phyloP scores from a whole-genome alignment of 1,284 basidiomycete species.

The Gastroboletus turbinatus region DNA sequence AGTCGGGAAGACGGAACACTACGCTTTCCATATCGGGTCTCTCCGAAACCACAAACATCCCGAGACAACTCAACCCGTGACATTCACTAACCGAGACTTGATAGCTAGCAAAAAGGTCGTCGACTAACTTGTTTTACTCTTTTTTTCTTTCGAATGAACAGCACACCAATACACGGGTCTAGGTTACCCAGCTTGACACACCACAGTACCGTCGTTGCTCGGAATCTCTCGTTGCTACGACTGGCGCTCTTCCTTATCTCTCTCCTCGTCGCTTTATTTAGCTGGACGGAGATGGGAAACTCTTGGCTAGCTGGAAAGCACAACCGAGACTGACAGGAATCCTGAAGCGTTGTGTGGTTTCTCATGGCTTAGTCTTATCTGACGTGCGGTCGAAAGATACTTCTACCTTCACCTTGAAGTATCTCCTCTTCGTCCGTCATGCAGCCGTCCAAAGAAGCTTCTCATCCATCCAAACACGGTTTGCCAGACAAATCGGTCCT shows the following conservation, averaged over 20 bases:
- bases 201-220: background rate
- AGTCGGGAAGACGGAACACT: conserved; percentile 12
- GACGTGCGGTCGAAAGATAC: background rate
- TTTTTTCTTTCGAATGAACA: too few species aligned
- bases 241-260: background rate
- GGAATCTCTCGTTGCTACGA: too few species aligned
- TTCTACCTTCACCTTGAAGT: background rate
- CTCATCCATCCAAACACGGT: background rate
- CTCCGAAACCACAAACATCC: background rate
- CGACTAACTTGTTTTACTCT: background rate
- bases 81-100: background rate
- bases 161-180: too few species aligned
- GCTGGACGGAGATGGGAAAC: background rate
- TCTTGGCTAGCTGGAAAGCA: background rate
- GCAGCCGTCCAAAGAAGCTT: background rate
- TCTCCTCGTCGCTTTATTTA: conserved; percentile 5
- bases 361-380: conserved; percentile 9
- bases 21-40: conserved; percentile 27
- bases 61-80: background rate
- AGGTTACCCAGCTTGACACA: background rate
- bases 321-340: background rate
- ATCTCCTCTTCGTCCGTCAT: background rate
- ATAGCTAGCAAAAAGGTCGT: background rate
- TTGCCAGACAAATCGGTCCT: background rate
- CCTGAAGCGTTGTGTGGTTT: background rate